These are phyloP conservation scores for Elongisporangium anandrum DNA, from an alignment of 352 stramenopile genomes.

Conservation along the genomic window DNA sequence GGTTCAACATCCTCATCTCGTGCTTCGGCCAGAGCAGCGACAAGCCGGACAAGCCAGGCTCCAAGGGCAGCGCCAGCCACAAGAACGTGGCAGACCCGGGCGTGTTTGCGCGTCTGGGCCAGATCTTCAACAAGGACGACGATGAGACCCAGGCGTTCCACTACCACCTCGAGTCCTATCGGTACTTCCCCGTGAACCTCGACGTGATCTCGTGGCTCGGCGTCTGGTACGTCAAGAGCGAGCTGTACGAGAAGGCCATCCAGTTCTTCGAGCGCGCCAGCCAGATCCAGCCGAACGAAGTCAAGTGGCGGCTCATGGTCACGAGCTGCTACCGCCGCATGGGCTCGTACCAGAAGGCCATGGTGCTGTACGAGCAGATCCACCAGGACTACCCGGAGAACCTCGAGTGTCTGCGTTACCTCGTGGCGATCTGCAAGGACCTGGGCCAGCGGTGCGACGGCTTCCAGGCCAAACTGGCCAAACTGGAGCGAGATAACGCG, in stretches of 20 bases:
- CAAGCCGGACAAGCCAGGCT: conserved; percentile 32
- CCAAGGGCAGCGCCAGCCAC: conserved; percentile 22
- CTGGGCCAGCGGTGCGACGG: conserved; percentile 89
- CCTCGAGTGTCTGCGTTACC: conserved; percentile 87
- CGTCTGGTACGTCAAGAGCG: conserved; percentile 96
- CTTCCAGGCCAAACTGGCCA: conserved; percentile 92
- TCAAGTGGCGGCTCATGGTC: conserved; percentile 97
- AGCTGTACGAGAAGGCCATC: conserved; percentile 96
- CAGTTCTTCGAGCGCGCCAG: conserved; percentile 94
- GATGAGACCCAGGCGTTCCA: conserved; percentile 94
- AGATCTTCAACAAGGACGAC: conserved; percentile 94
- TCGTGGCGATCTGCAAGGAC: conserved; percentile 95
- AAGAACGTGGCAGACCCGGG: conserved; percentile 73
- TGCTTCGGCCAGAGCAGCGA: conserved; percentile 84
- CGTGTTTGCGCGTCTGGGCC: conserved; percentile 86
- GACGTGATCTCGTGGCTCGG: conserved; percentile 96
- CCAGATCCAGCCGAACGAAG: conserved; percentile 93
- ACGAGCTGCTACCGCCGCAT: conserved; percentile 95
- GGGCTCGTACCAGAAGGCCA: conserved; percentile 89
- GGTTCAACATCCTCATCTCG: conserved; percentile 93
- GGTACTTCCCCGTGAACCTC: conserved; percentile 94
- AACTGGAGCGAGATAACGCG: conserved; percentile 76
- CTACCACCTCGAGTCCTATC: conserved; percentile 94
- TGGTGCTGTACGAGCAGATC: conserved; percentile 94
- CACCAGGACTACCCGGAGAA: conserved; percentile 94